Base-by-base conservation (phyloP, 176 grass and related monocot species). In the Poa annua region DNA sequence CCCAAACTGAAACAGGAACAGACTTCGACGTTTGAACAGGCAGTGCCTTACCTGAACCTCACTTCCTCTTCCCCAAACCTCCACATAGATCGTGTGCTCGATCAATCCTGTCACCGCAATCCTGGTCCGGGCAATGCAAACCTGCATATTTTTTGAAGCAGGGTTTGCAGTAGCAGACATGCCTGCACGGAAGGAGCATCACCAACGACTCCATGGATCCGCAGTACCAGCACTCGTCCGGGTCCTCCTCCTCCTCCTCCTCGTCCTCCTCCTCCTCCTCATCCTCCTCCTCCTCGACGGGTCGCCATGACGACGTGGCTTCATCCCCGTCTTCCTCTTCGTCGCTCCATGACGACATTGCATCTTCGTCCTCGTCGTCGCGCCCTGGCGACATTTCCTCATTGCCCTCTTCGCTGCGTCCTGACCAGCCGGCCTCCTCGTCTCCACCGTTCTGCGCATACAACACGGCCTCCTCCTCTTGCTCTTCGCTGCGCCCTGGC, bases 1-100 rank as follows among this genome's bases (percentile, higher is more conserved):
- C 44, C 44, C 70, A 48, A 72, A 29, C 42, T 72, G 69, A 72
- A 72, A 10, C 69, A 72, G 42, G 21, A 48, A 5, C 69, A 49
- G 42, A 72, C 42, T 49, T 71, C 20, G 68, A 16, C 21, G 2
- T 48, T 71, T 8, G 41, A 48, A 26, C 41, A 48, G 21, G 68
- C 21, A 26, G 68, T 73, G 69, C 42, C 69, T 72, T 72, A 72
- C 69, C 44, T 72, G 69, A 4, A 48, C 69, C 15, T 26, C 70
- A 48, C 69, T 9, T 73, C 70, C 7, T 48, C 38, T 41, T 42
- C 12, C 14, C 21, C 68, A 71, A 24, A 8, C 41, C 2, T 71
- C 68, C 68, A 14, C 6, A 26, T 22, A 29, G 42, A 29, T 7
- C 6, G 44, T 73, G 69, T 25, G 6, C 42, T 13, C 13, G 11